These are phyloP conservation scores for Mycena albidolilacea DNA, from an alignment of 768 basidiomycete species.

Conservation along the genomic window DNA sequence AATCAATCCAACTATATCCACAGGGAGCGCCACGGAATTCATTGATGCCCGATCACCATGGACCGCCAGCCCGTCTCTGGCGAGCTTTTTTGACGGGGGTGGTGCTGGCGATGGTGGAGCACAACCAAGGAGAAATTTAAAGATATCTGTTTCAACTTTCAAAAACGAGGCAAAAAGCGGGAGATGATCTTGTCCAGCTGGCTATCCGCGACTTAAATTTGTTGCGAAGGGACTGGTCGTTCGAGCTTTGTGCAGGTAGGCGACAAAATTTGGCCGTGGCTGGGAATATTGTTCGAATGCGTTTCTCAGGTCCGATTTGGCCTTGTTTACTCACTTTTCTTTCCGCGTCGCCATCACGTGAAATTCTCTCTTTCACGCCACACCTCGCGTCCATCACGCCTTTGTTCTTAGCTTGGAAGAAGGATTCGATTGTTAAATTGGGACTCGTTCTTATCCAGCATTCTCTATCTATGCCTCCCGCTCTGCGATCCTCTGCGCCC, in stretches of 20 bases:
- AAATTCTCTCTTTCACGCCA: background rate
- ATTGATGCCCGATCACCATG: background rate
- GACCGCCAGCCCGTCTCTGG: background rate
- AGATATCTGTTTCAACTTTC: no score
- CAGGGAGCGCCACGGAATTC: background rate
- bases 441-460: background rate
- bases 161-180: no score
- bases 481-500: constrained; percentile 26
- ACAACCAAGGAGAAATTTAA: no score
- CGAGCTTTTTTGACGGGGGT: background rate
- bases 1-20: background rate
- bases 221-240: no score
- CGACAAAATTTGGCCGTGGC: no score
- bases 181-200: no score
- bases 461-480: constrained; percentile 8
- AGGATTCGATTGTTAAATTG: constrained; percentile 1
- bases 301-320: background rate
- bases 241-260: no score
- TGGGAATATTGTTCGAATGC: no score
- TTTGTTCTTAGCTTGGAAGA: constrained; percentile 2
- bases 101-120: background rate
- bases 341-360: background rate
- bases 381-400: background rate
- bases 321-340: background rate
- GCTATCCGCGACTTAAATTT: no score